Base-by-base conservation (phyloP, 2,329 filamentous ascomycete genomes). In the Cadophora gregata region DNA sequence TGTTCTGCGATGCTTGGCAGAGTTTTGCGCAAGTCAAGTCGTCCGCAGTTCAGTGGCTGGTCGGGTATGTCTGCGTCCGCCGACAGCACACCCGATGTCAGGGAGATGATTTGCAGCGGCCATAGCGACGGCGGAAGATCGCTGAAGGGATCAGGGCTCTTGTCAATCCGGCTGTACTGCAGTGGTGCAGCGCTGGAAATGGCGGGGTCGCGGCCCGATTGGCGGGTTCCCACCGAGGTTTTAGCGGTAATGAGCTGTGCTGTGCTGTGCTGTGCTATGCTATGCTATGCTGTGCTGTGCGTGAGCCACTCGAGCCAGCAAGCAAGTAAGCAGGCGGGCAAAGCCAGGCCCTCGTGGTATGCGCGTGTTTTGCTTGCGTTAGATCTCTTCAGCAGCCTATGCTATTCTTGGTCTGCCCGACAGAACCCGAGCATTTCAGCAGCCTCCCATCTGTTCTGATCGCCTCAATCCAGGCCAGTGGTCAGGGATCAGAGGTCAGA, bases 141-240 rank as follows among this genome's bases (percentile, higher is more conserved):
- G 31, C 62, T 58, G 33, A 62, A 45, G 62, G 59, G 59, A 58
- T 62, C 65, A 63, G 38, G 62, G 51, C 38, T 48, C 25, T 48
- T 38, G 21, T 58, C 36, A 29, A 21, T 48, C 47, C 45, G 55
- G 55, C 33, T 51, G 51, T 56, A 48, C 7, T 56, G 38, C 36
- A 60, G 36, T 24, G 25, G 24, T 48, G 21, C 36, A 60, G 25
- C 24, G 31, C 29, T 38, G 16, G 48, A 47, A 60, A 69, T 62
- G 61, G 69, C 68, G 65, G 67, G 70, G 68, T 69, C 25, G n/a
- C 66, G 67, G 67, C 61, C 67, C 67, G 71, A 72, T 71, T 70
- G 68, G 71, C 63, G 64, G 62, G 64, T 70, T 24, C 36, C 65
- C 56, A 45, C 58, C 1, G 27, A 53, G 29, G 24, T 31, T 21